Percentiles rank a stretch among this genome's conserved stretches.
Conservation (phyloP, 441 rosid species). For the Gossypium trilobum region DNA sequence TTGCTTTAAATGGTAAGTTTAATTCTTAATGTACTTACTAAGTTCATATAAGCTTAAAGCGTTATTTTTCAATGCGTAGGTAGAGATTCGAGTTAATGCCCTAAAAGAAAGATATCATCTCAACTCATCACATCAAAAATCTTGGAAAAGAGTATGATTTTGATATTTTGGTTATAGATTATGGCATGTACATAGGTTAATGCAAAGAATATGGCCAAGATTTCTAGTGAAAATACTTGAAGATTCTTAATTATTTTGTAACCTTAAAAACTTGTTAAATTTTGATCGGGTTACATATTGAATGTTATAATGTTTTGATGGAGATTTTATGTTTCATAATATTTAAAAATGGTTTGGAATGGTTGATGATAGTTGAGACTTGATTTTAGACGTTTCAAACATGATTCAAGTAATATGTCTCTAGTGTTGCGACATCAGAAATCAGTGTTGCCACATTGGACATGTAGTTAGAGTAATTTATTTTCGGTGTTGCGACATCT, state of each 20-base stretch:
- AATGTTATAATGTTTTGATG: neutral
- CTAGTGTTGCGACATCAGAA: no score
- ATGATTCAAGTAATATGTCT: neutral
- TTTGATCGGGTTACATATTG: neutral
- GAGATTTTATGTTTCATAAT: neutral
- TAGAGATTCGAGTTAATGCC: neutral
- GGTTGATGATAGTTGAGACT: neutral
- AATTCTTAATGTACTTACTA: neutral
- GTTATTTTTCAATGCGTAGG: neutral
- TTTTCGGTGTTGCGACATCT: no score
- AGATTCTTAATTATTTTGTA: no score
- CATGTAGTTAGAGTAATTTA: no score
- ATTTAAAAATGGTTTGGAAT: neutral
- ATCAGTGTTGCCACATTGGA: no score
- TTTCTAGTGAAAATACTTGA: neutral
- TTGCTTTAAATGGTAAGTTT: neutral
- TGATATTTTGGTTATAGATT: neutral
- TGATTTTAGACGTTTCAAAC: neutral
- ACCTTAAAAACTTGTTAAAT: neutral
- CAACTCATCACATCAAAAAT: neutral
- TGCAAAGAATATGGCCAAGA: neutral
- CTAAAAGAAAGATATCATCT: neutral
- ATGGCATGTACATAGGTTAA: neutral
- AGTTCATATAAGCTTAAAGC: neutral
- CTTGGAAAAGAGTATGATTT: neutral